phyloP scores from a whole-genome alignment of 179 eudicot species.

The Spergularia azorica region DNA sequence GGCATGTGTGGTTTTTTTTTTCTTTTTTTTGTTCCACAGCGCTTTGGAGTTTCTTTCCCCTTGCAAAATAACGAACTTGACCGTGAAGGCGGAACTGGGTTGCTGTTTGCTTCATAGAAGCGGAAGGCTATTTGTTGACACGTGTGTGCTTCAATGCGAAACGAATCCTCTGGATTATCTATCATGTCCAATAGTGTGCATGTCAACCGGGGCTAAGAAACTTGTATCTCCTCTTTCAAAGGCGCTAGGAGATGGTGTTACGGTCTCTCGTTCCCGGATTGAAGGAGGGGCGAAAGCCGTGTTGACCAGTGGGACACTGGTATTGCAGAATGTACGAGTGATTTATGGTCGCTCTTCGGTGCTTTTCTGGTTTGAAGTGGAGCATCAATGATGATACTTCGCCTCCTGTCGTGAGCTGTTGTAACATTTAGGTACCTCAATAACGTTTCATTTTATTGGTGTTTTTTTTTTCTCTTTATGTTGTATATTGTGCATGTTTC shows the following conservation, averaged over 20 bases:
- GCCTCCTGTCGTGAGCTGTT: not conserved
- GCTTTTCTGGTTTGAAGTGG: slow-evolving; percentile 94
- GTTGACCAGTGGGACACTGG: slow-evolving; percentile 71
- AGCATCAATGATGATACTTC: slow-evolving; percentile 34
- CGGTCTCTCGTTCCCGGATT: slow-evolving; percentile 74
- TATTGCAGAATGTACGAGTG: slow-evolving; percentile 77
- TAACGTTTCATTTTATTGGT: not conserved
- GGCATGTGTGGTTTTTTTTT: slow-evolving; percentile 20
- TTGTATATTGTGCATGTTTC: not conserved
- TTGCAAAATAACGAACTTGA: slow-evolving; percentile 83
- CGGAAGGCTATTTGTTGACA: slow-evolving; percentile 84
- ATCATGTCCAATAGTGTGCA: slow-evolving; percentile 84
- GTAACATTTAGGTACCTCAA: not conserved
- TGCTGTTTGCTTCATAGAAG: slow-evolving; percentile 97
- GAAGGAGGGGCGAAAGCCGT: slow-evolving; percentile 95
- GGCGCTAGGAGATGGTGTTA: slow-evolving; percentile 59
- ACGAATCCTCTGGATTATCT: slow-evolving; percentile 86
- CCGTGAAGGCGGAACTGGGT: slow-evolving; percentile 88
- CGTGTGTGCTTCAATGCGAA: slow-evolving; percentile 89
- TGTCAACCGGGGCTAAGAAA: slow-evolving; percentile 49
- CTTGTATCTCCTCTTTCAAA: slow-evolving; percentile 35
- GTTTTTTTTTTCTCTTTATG: not conserved
- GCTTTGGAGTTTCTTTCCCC: slow-evolving; percentile 89
- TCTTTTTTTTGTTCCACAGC: slow-evolving; percentile 46
- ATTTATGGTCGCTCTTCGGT: slow-evolving; percentile 74